These are phyloP conservation scores for Rhytidiadelphus loreus DNA, from an alignment of 225 moss, liverwort and hornwort species.

Conservation along the genomic window DNA sequence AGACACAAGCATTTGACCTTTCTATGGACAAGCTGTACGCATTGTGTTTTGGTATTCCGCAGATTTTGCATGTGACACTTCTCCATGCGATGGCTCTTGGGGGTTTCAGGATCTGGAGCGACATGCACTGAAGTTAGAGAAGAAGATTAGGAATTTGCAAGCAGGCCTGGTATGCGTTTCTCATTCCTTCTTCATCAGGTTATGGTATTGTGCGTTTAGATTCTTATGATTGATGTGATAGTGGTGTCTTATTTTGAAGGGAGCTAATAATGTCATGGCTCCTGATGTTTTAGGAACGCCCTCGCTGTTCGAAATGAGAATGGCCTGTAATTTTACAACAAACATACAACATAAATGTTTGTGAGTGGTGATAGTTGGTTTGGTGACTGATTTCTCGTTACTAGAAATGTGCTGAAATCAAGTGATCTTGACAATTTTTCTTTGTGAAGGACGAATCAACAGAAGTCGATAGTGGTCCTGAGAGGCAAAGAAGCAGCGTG, in stretches of 20 bases:
- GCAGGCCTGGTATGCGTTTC: conserved; percentile 48
- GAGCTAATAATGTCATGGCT: not conserved
- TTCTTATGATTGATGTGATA: not conserved
- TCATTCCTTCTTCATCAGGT: not conserved
- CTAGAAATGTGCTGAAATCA: not conserved
- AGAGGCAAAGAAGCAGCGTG: not conserved
- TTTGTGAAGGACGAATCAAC: conserved; percentile 34
- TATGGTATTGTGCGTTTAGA: not conserved
- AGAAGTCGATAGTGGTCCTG: not conserved
- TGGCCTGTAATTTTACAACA: not conserved
- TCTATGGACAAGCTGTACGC: not conserved
- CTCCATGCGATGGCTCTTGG: not conserved
- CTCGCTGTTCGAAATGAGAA: not conserved
- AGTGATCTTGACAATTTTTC: not conserved
- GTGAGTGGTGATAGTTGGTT: not conserved
- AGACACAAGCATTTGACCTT: not conserved
- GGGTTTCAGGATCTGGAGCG: conserved; percentile 70
- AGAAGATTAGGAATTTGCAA: conserved; percentile 50
- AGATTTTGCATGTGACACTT: not conserved
- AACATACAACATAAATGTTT: not conserved
- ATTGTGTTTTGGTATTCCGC: not conserved
- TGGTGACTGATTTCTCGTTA: not conserved
- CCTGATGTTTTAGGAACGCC: not conserved
- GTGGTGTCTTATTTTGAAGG: not conserved
- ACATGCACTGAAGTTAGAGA: conserved; percentile 62